Base-by-base conservation (phyloP, 2,329 filamentous ascomycete genomes). In the Fusarium luffae region DNA sequence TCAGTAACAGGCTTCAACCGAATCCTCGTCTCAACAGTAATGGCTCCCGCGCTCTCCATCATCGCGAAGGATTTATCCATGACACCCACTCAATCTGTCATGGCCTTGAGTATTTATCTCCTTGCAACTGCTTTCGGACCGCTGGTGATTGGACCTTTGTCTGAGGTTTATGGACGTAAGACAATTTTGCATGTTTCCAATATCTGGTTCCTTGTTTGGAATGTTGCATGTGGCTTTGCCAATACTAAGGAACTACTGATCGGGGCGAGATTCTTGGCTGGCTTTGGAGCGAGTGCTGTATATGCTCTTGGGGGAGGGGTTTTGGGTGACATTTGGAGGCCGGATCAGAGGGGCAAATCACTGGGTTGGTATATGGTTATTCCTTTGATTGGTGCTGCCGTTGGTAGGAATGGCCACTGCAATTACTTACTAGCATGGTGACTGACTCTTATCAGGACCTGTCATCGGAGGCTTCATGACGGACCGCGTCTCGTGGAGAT, bases 61-160 rank as follows among this genome's bases (percentile, higher is more conserved):
- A 85, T 90, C 46, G 81, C 83, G 7, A 72, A 74, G 2, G 85
- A 89, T 41, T 78, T 90, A 14, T 44, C 84, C 43, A 88, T 90
- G 74, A 82, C 72, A 8, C 75, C 80, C 9, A 77, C 78, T 40
- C 80, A 86, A 68, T 78, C 87, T 4, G 82, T 82, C 42, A 80
- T 90, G 75, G 73, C 81, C 0, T 64, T 85, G 21, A 84, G 81
- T 4, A 81, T 83, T 5, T 85, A 82, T 59, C 68, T 84, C 0
- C 75, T 83, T 0, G 82, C 82, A 0, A 81, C 78, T 2, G 82
- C 82, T 0, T 80, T 85, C 48, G 84, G 82, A 0, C 83, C 83
- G 0, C 75, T 85, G 2, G 30, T 84, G 7, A 79, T 84, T 4
- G 82, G 81, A 0, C 83, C 82, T 0, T 59, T 85, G 7, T 84